These are phyloP conservation scores for Boechera divaricarpa DNA, from an alignment of 345 rosid species.

Conservation along the genomic window DNA sequence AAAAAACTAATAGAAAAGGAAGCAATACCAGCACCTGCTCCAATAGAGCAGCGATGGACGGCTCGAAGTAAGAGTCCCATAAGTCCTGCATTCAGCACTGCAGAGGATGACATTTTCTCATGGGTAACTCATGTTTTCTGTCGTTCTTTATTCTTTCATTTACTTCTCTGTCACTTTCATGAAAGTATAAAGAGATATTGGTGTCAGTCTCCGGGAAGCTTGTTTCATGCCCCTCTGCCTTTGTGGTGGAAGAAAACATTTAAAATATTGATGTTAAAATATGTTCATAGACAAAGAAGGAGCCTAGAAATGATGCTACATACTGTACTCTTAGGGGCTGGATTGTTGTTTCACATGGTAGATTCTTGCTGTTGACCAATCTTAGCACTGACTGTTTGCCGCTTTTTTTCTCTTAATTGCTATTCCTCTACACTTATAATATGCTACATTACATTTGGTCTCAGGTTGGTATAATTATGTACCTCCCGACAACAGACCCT, in stretches of 20 bases:
- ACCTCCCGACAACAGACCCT: constrained; percentile 90
- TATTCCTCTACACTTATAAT: constrained; percentile 1
- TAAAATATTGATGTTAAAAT: constrained; percentile 6
- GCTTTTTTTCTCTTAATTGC: not conserved
- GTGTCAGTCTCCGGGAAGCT: constrained; percentile 11
- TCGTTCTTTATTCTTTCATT: not conserved
- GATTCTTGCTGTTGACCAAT: constrained; percentile 22
- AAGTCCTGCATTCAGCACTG: constrained; percentile 86
- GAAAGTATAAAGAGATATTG: not conserved
- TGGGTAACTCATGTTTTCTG: constrained; percentile 61
- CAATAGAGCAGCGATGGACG: constrained; percentile 98
- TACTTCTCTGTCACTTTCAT: not conserved
- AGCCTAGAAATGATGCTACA: constrained; percentile 1
- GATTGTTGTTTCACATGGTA: constrained; percentile 10
- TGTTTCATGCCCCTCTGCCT: not conserved
- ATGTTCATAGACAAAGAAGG: constrained; percentile 3
- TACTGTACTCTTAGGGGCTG: constrained; percentile 4
- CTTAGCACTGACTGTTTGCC: not conserved
- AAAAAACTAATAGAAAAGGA: constrained; percentile 81
- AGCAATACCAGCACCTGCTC: constrained; percentile 84
- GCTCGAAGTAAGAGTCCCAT: constrained; percentile 80
- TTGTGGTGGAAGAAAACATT: constrained; percentile 9
- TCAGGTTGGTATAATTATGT: constrained; percentile 98
- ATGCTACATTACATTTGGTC: constrained; percentile 12
- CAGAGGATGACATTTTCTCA: constrained; percentile 81